phyloP scores from a whole-genome alignment of 2,329 filamentous ascomycete species.

The Dothideomycetidae sp. region DNA sequence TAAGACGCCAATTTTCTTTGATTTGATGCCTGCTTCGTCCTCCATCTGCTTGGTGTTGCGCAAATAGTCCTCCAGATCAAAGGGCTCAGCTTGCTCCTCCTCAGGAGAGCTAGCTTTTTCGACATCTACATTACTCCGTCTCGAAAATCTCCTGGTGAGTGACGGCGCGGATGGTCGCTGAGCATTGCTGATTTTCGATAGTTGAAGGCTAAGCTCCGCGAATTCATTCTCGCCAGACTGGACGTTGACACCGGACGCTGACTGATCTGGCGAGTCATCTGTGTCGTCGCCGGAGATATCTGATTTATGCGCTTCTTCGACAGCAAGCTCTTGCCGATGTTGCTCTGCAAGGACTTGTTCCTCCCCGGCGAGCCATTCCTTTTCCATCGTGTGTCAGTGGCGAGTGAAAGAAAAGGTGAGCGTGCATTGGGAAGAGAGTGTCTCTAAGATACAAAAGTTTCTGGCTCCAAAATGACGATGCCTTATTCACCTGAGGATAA shows the following conservation, averaged over 20 bases:
- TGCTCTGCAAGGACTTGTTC: background rate
- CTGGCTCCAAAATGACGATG: no score
- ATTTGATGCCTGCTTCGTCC: conserved; percentile 61
- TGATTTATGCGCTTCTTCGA: background rate
- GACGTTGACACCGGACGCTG: conserved; percentile 43
- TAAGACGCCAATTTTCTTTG: conserved; percentile 63
- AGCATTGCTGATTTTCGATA: conserved; percentile 27
- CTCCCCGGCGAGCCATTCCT: background rate
- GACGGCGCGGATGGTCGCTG: conserved; percentile 28
- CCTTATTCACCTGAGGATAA: no score
- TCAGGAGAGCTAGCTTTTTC: conserved; percentile 40
- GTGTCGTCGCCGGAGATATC: background rate
- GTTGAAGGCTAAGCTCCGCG: conserved; percentile 42
- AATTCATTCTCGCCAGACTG: conserved; percentile 57
- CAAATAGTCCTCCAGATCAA: conserved; percentile 62
- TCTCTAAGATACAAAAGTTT: no score
- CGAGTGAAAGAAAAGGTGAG: no score
- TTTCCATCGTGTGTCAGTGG: no score
- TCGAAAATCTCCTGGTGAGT: conserved; percentile 33
- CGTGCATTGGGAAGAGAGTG: no score
- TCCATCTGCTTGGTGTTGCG: conserved; percentile 59
- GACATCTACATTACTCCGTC: conserved; percentile 34
- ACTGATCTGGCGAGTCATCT: background rate
- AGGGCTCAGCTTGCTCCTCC: conserved; percentile 39
- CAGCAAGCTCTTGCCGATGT: background rate